Evolutionary conservation across 73 alveolate species (phyloP), one percentile per base, ranked within the genome.

Genomic region (Blepharisma stoltei): DNA sequence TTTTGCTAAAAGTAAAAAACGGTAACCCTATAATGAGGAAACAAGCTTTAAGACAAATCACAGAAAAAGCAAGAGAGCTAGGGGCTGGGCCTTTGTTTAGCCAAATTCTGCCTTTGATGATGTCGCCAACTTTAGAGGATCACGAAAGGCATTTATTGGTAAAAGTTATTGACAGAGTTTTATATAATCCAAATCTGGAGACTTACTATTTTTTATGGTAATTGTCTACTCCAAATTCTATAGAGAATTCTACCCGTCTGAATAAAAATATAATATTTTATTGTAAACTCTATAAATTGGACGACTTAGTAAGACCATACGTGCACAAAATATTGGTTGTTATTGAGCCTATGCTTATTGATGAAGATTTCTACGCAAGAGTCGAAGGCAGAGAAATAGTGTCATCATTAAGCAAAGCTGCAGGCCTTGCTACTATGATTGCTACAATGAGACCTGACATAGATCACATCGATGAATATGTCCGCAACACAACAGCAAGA

Each of bases 301-400:
- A 77, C 80, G 90, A 88, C 49, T 80, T 91, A 78, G 99, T 97
- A 37, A 88, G 99, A 8, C 99, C 99, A 6, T 96, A 94, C 87
- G 98, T 97, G 38, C 99, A 97, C 79, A 97, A 97, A 88, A 97
- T 97, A 49, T 91, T 97, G 80, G 99, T 93, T 27, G 99, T 97
- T 44, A 97, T 97, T 32, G 97, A 95, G 85, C 99, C 99, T 6
- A 86, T 97, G 92, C 94, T 97, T 71, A 95, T 95, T 55, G 99
- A 97, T 88, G 99, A 97, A 80, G 99, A 96, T 78, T 93, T 96
- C 69, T 97, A 96, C 81, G 99, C 99, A 5, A 92, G 99, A 80
- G 99, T 95, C 41, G 99, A 97, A 85, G 99, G 99, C 18, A 91
- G 99, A 81, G 99, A 97, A 84, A 94, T 97, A 71, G 94, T 97